Evolutionary conservation across 345 rosid species (phyloP), one percentile per base, ranked within the genome.

Genomic region (Litchi chinensis): DNA sequence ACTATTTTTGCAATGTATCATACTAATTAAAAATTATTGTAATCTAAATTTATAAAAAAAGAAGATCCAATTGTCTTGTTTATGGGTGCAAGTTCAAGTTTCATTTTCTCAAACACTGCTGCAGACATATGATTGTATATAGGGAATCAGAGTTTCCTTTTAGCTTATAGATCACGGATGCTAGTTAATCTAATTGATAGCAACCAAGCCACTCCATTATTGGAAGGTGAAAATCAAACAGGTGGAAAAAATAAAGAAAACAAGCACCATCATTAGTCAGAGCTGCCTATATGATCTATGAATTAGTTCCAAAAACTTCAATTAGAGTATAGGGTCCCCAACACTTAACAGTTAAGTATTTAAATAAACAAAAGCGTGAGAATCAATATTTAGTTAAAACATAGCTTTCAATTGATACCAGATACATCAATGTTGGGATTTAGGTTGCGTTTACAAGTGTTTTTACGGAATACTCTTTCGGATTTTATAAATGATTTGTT

Each of bases 111-210:
- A 22, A 10, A 70, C 11, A 37, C 22, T 46, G 67, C 18, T 74
- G 75, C 70, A 46, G 71, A 74, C 65, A 68, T 48, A 59, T 28
- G 21, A 11, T 11, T 28, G 56, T 18, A 46, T 60, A 60, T 8
- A n/a, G 6, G 44, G 3, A 24, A 54, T 21, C 39, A 43, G 21
- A 22, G 13, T 76, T 39, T 73, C 68, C 16, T 48, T 57, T 77
- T 81, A 60, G 68, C 85, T 85, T 82, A 48, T 77, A 65, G 80
- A 75, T 81, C 81, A 84, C 87, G 87, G 72, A 68, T 56, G 22
- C 76, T 74, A 43, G 21, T 59, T 52, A 21, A 65, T 72, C 26
- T 56, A 40, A 18, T n/a, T 62, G 80, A 76, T 37, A 76, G 83
- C 76, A 75, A 78, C 79, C 4, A n/a, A 26, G 12, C 2, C 56